Evolutionary conservation across 257 asterid genomes (phyloP), one percentile per base, ranked within the genome.

Genomic region (Paraleonurus japonicus): DNA sequence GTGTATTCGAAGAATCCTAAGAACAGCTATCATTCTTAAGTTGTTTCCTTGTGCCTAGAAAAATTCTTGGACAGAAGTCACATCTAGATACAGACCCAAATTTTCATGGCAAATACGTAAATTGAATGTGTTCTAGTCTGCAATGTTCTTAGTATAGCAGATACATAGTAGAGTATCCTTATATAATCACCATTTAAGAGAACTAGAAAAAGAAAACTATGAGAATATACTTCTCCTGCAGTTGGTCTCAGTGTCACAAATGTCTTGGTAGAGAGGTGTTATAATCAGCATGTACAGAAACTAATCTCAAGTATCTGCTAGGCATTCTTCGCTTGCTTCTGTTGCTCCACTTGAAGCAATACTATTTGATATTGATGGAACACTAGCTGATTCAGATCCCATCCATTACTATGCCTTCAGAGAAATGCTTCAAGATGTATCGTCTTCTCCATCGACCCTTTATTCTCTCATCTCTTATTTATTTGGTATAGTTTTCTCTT

Each of bases 381-480:
- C 98, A 0, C 77, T 89, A 5, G 84, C 86, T 41, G 95, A 92
- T 82, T 89, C 98, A 0, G 98, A 89, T 84, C 95, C 96, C 43
- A 63, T 89, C 74, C 98, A 87, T 79, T 86, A 84, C 76, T 61
- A 85, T 57, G 95, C 98, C 79, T 89, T 87, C 75, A 81, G 86
- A 65, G 90, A 87, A 81, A 89, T 92, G 98, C 92, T 92, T 83
- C 95, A 83, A 86, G 96, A 89, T 92, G 95, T 92, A 58, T 20
- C 4, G 15, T 69, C 20, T 39, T 26, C 13, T 12, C 28, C 24
- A 12, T 35, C 54, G 58, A 16, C 4, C 41, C 51, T 22, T 22
- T 24, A 12, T 8, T 65, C 23, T 24, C 72, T 63, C 37, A 24
- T 58, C 50, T 19, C 13, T 61, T 11, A 3, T 9, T 3, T 61